These are phyloP conservation scores for Naganishia sp. DNA, from an alignment of 1,284 basidiomycete species.

Conservation along the genomic window DNA sequence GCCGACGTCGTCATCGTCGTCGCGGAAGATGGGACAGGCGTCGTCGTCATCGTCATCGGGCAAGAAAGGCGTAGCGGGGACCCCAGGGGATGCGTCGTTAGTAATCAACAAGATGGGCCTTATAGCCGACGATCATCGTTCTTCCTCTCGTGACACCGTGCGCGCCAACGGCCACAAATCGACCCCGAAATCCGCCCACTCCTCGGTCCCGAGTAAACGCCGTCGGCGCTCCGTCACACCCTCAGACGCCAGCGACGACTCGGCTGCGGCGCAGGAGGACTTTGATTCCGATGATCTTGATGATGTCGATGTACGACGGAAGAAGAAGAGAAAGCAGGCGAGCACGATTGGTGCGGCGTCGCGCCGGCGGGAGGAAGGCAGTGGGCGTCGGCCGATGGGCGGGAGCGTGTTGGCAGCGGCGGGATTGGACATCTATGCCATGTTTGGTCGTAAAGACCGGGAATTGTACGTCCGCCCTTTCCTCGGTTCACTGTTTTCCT, in stretches of 20 bases:
- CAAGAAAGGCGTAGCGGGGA: background rate
- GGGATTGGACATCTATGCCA: slow-evolving; percentile 23
- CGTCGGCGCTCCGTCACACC: slow-evolving; percentile 6
- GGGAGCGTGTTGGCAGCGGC: slow-evolving; percentile 22
- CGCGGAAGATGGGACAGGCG: background rate
- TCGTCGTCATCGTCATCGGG: background rate
- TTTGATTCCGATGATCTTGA: slow-evolving; percentile 31
- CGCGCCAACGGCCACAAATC: background rate
- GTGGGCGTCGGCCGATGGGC: background rate
- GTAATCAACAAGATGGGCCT: slow-evolving; percentile 26
- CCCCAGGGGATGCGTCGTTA: slow-evolving; percentile 3
- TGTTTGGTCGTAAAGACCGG: slow-evolving; percentile 25
- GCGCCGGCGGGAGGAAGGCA: background rate
- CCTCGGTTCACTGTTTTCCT: background rate
- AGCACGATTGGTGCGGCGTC: background rate
- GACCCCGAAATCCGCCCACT: background rate
- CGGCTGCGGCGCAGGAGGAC: background rate
- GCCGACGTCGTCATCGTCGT: background rate
- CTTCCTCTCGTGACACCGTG: background rate
- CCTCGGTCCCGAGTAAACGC: slow-evolving; percentile 3
- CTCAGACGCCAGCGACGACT: background rate
- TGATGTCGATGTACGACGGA: slow-evolving; percentile 24
- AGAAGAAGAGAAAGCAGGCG: slow-evolving; percentile 14
- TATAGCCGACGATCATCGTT: slow-evolving; percentile 7
- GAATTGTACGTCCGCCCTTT: slow-evolving; percentile 10